Evolutionary conservation across 73 alveolate genomes (phyloP).

Genomic region (Paraurostyla sp.): DNA sequence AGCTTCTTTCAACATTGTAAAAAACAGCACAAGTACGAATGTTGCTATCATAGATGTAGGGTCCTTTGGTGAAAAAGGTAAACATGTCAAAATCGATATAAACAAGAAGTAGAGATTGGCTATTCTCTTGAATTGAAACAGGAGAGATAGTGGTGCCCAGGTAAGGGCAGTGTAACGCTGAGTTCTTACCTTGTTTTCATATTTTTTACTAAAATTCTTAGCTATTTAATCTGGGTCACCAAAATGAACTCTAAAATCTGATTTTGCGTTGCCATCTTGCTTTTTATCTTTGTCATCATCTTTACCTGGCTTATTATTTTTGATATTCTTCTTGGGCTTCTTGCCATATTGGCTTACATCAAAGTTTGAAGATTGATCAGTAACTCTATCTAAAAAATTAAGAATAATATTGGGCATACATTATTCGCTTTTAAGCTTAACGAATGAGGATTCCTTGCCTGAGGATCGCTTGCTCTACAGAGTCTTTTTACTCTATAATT

Average conservation of each 20-base stretch:
- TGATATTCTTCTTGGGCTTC: not conserved
- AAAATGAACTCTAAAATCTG: not conserved
- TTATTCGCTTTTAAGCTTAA: slow-evolving; percentile 12
- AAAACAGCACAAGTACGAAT: slow-evolving; percentile 83
- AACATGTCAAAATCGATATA: slow-evolving; percentile 85
- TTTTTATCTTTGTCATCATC: not conserved
- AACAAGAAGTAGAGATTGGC: slow-evolving; percentile 89
- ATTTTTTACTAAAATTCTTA: not conserved
- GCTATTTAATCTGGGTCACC: not conserved
- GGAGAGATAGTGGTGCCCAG: slow-evolving; percentile 91
- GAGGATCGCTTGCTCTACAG: too few species aligned
- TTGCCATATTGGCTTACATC: not conserved
- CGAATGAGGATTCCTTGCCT: too few species aligned
- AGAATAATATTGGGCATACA: not conserved
- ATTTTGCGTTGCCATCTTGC: not conserved
- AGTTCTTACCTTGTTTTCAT: not conserved
- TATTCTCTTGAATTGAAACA: slow-evolving; percentile 83
- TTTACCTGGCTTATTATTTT: not conserved
- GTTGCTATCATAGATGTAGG: slow-evolving; percentile 92
- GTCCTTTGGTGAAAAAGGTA: slow-evolving; percentile 87
- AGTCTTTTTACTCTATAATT: too few species aligned
- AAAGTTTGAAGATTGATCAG: not conserved
- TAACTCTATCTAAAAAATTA: not conserved
- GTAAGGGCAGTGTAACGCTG: slow-evolving; percentile 29
- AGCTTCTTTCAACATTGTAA: slow-evolving; percentile 94